Percentiles rank a stretch among this genome's conserved stretches.
Conservation (phyloP, 352 stramenopile species). For the Globisporangium middletonii region DNA sequence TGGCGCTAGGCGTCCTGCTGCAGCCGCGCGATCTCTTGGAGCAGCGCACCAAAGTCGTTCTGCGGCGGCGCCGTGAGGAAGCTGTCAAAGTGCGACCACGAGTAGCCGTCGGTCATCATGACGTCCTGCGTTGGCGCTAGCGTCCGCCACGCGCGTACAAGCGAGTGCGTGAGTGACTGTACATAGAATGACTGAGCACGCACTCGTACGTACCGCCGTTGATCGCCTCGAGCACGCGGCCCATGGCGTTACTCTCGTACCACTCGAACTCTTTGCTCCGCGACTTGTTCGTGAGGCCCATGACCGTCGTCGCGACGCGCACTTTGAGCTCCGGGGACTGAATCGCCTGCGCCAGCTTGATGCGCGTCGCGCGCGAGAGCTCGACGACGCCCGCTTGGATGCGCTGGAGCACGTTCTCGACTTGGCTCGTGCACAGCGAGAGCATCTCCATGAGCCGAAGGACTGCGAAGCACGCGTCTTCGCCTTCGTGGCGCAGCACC, state of each 20-base stretch:
- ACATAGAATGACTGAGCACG: background rate
- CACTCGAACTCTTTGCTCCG: constrained; percentile 74
- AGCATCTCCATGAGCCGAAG: constrained; percentile 79
- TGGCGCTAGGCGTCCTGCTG: constrained; percentile 28
- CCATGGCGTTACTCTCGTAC: constrained; percentile 73
- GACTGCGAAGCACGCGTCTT: constrained; percentile 54
- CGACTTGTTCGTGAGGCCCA: constrained; percentile 71
- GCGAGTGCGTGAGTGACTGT: background rate
- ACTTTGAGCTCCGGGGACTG: constrained; percentile 57
- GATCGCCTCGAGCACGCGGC: constrained; percentile 48
- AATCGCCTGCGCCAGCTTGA: constrained; percentile 56
- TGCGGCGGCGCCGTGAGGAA: constrained; percentile 41
- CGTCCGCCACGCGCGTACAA: constrained; percentile 13
- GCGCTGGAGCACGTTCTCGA: constrained; percentile 65
- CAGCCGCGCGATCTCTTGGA: constrained; percentile 64
- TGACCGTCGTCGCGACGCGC: constrained; percentile 51
- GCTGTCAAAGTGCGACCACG: constrained; percentile 76
- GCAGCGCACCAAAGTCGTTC: constrained; percentile 39
- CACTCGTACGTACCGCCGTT: constrained; percentile 30
- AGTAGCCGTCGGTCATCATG: constrained; percentile 61
- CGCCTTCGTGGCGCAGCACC: constrained; percentile 38
- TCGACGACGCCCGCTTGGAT: constrained; percentile 56
- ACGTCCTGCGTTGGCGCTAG: constrained; percentile 23
- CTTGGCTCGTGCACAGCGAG: constrained; percentile 64
- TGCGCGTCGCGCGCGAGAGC: constrained; percentile 38